A percentile compares a stretch with the other conserved stretches of the same genome.
Evolutionary conservation across 129 eudicot genomes (phyloP).

Genomic region (Saussurea involucrata): DNA sequence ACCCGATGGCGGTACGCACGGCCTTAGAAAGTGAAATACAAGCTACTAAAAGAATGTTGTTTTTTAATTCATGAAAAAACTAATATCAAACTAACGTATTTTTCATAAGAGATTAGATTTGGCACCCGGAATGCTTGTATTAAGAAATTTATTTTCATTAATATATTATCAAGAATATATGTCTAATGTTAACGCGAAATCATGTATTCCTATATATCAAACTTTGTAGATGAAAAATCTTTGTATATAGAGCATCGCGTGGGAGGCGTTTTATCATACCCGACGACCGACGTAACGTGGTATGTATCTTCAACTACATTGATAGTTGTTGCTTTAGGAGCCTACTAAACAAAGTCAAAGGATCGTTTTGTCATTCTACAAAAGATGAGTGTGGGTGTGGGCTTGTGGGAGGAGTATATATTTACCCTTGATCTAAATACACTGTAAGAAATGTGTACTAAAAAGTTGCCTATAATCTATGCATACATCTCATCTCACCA

Average conservation of each 20-base stretch:
- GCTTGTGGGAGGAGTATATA: not conserved
- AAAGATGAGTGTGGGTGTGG: constrained; percentile 25
- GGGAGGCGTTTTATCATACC: not conserved
- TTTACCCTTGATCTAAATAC: not conserved
- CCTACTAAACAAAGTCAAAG: not conserved
- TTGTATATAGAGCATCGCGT: not conserved
- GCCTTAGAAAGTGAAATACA: too few relatives aligned
- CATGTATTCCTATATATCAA: not conserved
- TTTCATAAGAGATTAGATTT: not conserved
- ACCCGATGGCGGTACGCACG: too few relatives aligned
- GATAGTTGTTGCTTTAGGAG: not conserved
- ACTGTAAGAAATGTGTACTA: not conserved
- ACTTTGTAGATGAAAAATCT: not conserved
- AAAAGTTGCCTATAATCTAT: not conserved
- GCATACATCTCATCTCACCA: constrained; percentile 18
- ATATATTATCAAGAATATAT: too few relatives aligned
- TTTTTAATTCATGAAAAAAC: too few relatives aligned
- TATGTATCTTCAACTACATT: not conserved
- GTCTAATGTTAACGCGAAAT: not conserved
- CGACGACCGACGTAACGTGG: not conserved
- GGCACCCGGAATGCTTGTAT: not conserved
- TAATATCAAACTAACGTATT: not conserved
- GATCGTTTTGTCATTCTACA: constrained; percentile 6
- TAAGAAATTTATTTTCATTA: too few relatives aligned
- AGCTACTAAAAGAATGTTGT: too few relatives aligned